Percentiles rank a stretch among this genome's conserved stretches.
Conservation (phyloP, 106 monocot genomes). For the Acorus calamus region DNA sequence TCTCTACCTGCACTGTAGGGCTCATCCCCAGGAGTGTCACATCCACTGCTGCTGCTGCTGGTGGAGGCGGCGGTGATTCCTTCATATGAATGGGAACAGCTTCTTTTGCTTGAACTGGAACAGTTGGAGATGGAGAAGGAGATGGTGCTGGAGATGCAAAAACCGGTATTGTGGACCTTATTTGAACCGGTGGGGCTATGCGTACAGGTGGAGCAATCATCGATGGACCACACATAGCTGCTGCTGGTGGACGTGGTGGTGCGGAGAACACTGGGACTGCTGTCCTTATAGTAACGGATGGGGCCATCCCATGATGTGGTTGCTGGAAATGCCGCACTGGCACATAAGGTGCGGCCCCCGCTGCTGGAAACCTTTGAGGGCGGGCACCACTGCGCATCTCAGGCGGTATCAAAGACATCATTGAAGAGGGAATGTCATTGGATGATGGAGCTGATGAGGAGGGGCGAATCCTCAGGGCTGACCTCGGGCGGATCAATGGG, state of each 20-base stretch:
- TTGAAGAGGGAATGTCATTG: background rate
- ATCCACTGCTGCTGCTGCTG: background rate
- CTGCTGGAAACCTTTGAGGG: constrained; percentile 51
- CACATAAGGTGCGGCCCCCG: constrained; percentile 58
- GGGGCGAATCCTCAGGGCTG: constrained; percentile 21
- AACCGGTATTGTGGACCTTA: constrained; percentile 57
- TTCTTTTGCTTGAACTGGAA: constrained; percentile 24
- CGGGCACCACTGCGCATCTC: constrained; percentile 12
- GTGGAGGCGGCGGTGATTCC: background rate
- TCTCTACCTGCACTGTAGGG: too few species aligned
- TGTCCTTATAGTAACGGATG: constrained; percentile 82
- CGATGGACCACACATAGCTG: constrained; percentile 21
- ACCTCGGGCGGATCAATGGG: constrained; percentile 61
- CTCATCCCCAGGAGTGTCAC: too few species aligned
- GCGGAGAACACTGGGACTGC: constrained; percentile 81
- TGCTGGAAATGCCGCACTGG: constrained; percentile 41
- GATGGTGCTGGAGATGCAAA: constrained; percentile 33
- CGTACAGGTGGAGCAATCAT: constrained; percentile 21
- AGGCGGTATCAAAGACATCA: background rate
- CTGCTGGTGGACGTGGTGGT: constrained; percentile 34
- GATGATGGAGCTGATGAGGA: constrained; percentile 21
- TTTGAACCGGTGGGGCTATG: constrained; percentile 61
- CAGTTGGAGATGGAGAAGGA: constrained; percentile 8
- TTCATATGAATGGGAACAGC: constrained; percentile 18
- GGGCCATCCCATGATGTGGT: constrained; percentile 57